phyloP scores from a whole-genome alignment of 192 early-diverging fungal genomes.

The Hyaloraphidium curvatum region DNA sequence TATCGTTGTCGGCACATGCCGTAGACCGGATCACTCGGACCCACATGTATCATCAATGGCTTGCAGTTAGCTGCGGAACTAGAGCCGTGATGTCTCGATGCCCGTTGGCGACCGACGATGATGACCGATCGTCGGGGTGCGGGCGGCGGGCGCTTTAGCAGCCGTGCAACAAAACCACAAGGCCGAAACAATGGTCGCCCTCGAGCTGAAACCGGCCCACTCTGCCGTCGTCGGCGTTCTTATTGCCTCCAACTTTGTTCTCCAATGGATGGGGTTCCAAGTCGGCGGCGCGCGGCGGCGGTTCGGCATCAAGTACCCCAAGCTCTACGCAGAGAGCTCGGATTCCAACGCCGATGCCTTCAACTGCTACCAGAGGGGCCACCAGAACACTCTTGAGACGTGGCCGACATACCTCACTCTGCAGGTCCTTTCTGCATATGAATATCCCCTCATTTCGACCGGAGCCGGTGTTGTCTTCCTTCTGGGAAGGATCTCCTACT shows the following conservation, averaged over 20 bases:
- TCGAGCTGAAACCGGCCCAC: neutral
- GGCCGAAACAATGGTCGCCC: too few relatives aligned
- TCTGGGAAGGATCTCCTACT: neutral
- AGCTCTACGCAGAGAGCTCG: neutral
- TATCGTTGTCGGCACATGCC: too few relatives aligned
- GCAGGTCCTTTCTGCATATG: neutral
- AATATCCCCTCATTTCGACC: conserved; percentile 1
- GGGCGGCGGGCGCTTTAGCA: too few relatives aligned
- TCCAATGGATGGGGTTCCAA: neutral
- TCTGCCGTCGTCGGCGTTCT: neutral
- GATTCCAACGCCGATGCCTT: neutral
- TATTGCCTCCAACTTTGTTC: neutral
- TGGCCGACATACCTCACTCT: neutral
- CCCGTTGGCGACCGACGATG: too few relatives aligned
- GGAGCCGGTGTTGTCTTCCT: neutral
- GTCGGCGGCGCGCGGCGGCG: neutral
- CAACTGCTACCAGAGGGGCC: neutral
- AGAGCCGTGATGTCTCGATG: too few relatives aligned
- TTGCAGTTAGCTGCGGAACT: too few relatives aligned
- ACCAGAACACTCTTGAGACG: neutral
- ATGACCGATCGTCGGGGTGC: too few relatives aligned
- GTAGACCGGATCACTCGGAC: too few relatives aligned
- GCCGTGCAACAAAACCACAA: too few relatives aligned
- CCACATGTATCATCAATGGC: too few relatives aligned
- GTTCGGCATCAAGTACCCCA: neutral